A percentile compares a stretch with the other conserved stretches of the same genome.
Evolutionary conservation across 805 yeast genomes (phyloP).

Genomic region (Wickerhamomyces tratensis): DNA sequence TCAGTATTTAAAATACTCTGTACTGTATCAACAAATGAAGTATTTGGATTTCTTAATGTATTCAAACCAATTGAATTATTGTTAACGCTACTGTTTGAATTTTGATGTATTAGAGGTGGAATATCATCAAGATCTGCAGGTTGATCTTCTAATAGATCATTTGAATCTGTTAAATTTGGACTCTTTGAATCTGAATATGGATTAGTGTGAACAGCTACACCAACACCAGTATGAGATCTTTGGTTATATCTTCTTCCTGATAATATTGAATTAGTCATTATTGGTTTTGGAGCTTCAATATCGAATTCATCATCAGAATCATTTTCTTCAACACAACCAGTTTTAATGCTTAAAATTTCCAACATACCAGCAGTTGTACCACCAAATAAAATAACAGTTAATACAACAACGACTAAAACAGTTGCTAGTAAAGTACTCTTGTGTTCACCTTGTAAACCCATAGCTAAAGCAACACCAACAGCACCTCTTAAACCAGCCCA

Average conservation of each 20-base stretch:
- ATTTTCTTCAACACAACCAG: slow-evolving; percentile 79
- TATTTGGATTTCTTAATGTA: not conserved
- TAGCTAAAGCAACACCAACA: slow-evolving; percentile 97
- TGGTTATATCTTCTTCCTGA: slow-evolving; percentile 10
- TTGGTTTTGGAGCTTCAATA: slow-evolving; percentile 55
- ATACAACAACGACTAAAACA: slow-evolving; percentile 89
- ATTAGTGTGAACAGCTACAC: not conserved
- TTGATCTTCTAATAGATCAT: slow-evolving; percentile 7
- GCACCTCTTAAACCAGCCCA: slow-evolving; percentile 99
- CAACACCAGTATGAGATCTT: not conserved
- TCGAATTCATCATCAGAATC: slow-evolving; percentile 95
- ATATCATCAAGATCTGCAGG: slow-evolving; percentile 14
- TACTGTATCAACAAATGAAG: slow-evolving; percentile 14
- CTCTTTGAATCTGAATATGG: slow-evolving; percentile 20
- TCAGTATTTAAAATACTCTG: slow-evolving; percentile 36
- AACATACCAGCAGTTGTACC: slow-evolving; percentile 99
- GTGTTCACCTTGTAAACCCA: slow-evolving; percentile 93
- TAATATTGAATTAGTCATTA: slow-evolving; percentile 8
- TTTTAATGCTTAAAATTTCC: slow-evolving; percentile 84
- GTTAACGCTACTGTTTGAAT: not conserved
- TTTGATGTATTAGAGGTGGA: slow-evolving; percentile 14
- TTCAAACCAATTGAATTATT: not conserved
- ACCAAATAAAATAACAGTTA: slow-evolving; percentile 93
- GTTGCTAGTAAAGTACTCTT: slow-evolving; percentile 87
- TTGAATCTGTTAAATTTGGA: slow-evolving; percentile 5